Evolutionary conservation across 805 yeast species (phyloP).

Genomic region (Candida palmyrensis): DNA sequence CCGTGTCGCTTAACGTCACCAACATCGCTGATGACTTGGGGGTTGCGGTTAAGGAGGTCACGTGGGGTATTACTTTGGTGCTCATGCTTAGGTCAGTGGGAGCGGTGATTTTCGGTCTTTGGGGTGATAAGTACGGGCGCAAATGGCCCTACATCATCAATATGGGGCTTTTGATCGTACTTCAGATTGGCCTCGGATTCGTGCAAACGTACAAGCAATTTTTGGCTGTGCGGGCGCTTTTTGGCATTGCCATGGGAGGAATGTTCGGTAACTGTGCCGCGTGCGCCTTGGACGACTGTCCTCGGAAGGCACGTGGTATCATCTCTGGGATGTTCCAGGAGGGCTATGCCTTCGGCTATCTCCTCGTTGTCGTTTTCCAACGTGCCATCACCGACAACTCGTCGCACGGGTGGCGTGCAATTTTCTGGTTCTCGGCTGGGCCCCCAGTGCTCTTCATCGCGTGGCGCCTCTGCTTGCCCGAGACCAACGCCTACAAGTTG

Average conservation of each 20-base stretch:
- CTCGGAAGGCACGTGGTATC: conserved; percentile 50
- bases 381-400: conserved; percentile 57
- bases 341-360: conserved; percentile 71
- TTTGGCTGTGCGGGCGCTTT: conserved; percentile 56
- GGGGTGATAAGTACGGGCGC: conserved; percentile 59
- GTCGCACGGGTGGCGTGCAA: conserved; percentile 53
- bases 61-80: conserved; percentile 67
- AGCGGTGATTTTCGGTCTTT: conserved; percentile 53
- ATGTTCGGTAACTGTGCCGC: conserved; percentile 52
- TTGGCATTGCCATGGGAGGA: conserved; percentile 57
- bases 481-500: conserved; percentile 48
- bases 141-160: conserved; percentile 52
- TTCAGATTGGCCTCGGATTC: conserved; percentile 64
- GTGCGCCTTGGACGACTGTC: conserved; percentile 50
- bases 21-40: conserved; percentile 43
- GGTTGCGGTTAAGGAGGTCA: conserved; percentile 43
- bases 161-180: conserved; percentile 40
- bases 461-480: conserved; percentile 30
- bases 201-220: conserved; percentile 52
- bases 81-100: conserved; percentile 67
- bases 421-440: conserved; percentile 70
- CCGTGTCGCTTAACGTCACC: conserved; percentile 48
- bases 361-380: conserved; percentile 59
- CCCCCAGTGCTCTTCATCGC: conserved; percentile 30
- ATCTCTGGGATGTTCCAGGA: conserved; percentile 70